Percentiles rank a stretch among this genome's conserved stretches.
Conservation (phyloP, 106 monocot species). For the Allium cepa region DNA sequence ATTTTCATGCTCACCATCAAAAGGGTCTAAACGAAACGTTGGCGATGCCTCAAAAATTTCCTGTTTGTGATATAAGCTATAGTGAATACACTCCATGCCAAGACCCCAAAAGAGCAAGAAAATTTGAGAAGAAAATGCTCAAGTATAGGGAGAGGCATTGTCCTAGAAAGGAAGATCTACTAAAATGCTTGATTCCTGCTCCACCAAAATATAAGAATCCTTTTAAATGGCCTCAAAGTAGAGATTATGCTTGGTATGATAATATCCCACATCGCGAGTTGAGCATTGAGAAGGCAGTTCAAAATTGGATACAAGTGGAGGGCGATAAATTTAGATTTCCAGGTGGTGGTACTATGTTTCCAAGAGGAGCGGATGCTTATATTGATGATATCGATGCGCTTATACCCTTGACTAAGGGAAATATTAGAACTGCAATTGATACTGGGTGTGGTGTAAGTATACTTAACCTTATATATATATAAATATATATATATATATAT, state of each 20-base stretch:
- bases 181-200: constrained; percentile 43
- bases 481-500: too few relatives aligned
- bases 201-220: constrained; percentile 45
- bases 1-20: constrained; percentile 27
- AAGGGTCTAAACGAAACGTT: constrained; percentile 8
- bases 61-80: constrained; percentile 18
- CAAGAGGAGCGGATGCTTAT: constrained; percentile 37
- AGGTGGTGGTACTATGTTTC: constrained; percentile 48
- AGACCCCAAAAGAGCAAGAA: constrained; percentile 31
- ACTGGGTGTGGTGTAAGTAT: constrained; percentile 46
- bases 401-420: constrained; percentile 30
- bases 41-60: not conserved
- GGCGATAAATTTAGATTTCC: constrained; percentile 37
- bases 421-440: constrained; percentile 43
- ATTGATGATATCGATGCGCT: constrained; percentile 36
- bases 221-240: constrained; percentile 51
- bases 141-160: constrained; percentile 51
- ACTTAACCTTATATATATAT: too few relatives aligned
- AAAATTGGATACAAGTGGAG: constrained; percentile 50
- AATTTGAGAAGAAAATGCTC: constrained; percentile 22
- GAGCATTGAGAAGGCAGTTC: constrained; percentile 50
- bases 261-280: constrained; percentile 56
- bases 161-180: constrained; percentile 23
- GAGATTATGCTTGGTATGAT: constrained; percentile 38
- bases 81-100: constrained; percentile 65